phyloP scores from a whole-genome alignment of 306 rosid species.

The Inga leiocalycina region DNA sequence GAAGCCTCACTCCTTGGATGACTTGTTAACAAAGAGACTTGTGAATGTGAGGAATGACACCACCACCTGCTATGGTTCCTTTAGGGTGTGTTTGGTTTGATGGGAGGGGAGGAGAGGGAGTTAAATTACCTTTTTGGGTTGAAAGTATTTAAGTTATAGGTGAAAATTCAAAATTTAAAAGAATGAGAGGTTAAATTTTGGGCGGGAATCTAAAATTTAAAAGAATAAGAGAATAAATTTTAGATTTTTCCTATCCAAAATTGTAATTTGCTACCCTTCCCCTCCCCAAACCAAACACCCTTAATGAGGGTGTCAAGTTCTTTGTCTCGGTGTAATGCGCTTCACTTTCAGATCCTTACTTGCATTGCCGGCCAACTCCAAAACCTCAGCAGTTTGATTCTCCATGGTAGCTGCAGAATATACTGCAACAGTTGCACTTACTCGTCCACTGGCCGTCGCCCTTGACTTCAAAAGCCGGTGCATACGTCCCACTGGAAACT shows the following conservation, averaged over 20 bases:
- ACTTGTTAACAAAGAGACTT: conserved; percentile 76
- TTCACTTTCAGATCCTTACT: conserved; percentile 90
- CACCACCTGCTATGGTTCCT: conserved; percentile 83
- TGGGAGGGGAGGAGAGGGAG: no score
- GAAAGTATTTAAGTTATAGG: no score
- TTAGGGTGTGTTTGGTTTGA: no score
- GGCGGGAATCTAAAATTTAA: no score
- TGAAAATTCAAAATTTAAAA: no score
- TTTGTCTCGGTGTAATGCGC: conserved; percentile 80
- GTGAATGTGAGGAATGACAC: conserved; percentile 83
- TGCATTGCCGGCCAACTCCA: conserved; percentile 84
- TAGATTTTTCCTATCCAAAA: no score
- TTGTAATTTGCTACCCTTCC: no score
- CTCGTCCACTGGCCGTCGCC: conserved; percentile 73
- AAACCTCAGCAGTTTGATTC: conserved; percentile 75
- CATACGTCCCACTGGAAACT: conserved; percentile 83
- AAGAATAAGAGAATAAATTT: no score
- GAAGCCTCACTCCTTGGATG: conserved; percentile 61
- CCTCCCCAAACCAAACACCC: no score
- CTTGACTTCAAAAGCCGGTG: conserved; percentile 75
- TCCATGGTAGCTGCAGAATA: conserved; percentile 80
- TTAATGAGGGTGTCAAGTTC: conserved; percentile 81
- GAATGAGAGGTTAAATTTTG: no score
- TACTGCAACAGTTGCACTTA: conserved; percentile 81
- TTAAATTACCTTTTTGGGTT: no score